phyloP scores from a whole-genome alignment of 1,139 yeast genomes.

The Yamadazyma triangularis region DNA sequence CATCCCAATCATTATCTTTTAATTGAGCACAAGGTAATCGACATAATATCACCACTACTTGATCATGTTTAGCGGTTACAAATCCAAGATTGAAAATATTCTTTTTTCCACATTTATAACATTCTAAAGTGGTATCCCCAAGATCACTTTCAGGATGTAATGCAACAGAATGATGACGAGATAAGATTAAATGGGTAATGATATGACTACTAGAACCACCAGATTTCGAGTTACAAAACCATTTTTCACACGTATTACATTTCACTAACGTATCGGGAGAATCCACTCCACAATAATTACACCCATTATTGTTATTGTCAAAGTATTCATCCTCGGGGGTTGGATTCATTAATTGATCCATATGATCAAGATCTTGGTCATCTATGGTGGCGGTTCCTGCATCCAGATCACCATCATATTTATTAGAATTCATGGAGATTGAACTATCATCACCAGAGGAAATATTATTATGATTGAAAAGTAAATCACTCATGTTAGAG shows the following conservation, averaged over 20 bases:
- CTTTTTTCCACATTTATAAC: slow-evolving; percentile 84
- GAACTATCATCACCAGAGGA: too few relatives aligned
- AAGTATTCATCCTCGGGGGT: slow-evolving; percentile 4
- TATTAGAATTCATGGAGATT: too few relatives aligned
- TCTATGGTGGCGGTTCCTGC: slow-evolving; percentile 4
- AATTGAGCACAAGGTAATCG: slow-evolving; percentile 85
- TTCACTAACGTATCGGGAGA: slow-evolving; percentile 64
- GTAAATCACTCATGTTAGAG: too few relatives aligned
- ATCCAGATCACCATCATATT: too few relatives aligned
- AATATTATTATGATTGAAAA: too few relatives aligned
- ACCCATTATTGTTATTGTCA: slow-evolving; percentile 14
- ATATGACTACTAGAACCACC: slow-evolving; percentile 72
- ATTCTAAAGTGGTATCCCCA: slow-evolving; percentile 82
- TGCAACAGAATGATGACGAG: slow-evolving; percentile 72
- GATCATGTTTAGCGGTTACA: slow-evolving; percentile 82
- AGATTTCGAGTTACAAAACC: slow-evolving; percentile 87
- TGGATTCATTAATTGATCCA: slow-evolving; percentile 5
- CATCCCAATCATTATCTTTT: slow-evolving; percentile 78
- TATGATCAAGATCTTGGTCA: slow-evolving; percentile 4
- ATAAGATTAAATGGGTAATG: slow-evolving; percentile 76
- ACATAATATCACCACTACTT: slow-evolving; percentile 83
- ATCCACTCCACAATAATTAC: slow-evolving; percentile 78
- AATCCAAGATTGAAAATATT: slow-evolving; percentile 83
- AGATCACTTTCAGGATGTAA: slow-evolving; percentile 78
- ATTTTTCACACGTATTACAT: slow-evolving; percentile 73